Evolutionary conservation across 805 yeast species (phyloP), one percentile per base, ranked within the genome.

Genomic region (Monosporozyma aquatica): DNA sequence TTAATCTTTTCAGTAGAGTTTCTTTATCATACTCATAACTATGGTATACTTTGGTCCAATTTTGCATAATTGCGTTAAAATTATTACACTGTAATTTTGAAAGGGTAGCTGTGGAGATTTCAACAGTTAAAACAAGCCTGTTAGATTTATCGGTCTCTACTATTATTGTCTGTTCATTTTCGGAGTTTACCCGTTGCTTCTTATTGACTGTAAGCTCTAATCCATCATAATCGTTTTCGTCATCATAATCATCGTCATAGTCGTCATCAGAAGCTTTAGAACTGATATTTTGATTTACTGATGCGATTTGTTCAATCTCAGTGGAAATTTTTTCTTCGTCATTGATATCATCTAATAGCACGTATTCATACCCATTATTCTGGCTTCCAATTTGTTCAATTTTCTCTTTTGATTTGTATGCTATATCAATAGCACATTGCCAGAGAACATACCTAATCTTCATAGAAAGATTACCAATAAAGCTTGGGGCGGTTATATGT

Each of bases 21-120:
- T 85, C 94, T 44, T 56, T 63, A 58, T 84, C 95, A 54, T 77
- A 74, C 57, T 84, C 94, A 55, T 82, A 82, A 50, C 72, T 77
- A 55, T 83, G 92, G 54, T 83, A 83, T 4, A 82, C 75, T 50
- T 76, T 80, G 62, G 78, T 78, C 65, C 82, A 81, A 54, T 77
- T 82, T 45, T 71, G 75, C 44, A 82, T 75, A 5, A 67, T 48
- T 2, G 51, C 50, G 33, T 61, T 64, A 35, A 61, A 55, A 36
- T 67, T 65, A 18, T 48, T 59, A 5, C 56, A 44, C 47, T 60
- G 58, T 25, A 66, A 45, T 42, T 56, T 62, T 14, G 56, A 43
- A 10, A 65, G 38, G 7, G 67, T 67, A 4, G 59, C 58, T 43
- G 58, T 56, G 1, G 66, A 61, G 26, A 68, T 61, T 45, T 62